Evolutionary conservation across 2,329 filamentous ascomycete species (phyloP).

Genomic region (Emergomyces africanus): DNA sequence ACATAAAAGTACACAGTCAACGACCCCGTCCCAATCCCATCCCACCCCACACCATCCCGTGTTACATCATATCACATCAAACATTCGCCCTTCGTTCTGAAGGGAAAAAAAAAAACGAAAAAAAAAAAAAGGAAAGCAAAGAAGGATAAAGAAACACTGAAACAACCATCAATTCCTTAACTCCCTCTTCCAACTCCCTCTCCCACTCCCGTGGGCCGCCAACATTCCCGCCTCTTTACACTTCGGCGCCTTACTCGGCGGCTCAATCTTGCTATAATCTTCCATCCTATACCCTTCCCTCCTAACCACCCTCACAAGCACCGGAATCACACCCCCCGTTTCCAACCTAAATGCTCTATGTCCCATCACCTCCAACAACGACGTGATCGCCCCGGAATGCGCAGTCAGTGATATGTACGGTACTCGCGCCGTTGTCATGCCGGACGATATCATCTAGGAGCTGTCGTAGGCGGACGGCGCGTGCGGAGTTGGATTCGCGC

Average conservation of each 20-base stretch:
- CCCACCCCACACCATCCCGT: not conserved
- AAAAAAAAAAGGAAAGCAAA: not conserved
- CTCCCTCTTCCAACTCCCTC: no score
- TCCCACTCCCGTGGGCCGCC: not conserved
- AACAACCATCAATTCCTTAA: not conserved
- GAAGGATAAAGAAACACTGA: not conserved
- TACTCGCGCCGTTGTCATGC: conserved; percentile 25
- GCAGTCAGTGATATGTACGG: conserved; percentile 43
- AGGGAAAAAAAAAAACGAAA: not conserved
- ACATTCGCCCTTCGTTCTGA: not conserved
- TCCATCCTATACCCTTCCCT: conserved; percentile 10
- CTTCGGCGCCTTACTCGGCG: conserved; percentile 18
- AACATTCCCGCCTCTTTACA: conserved; percentile 9
- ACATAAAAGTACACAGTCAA: not conserved
- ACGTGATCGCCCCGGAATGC: conserved; percentile 47
- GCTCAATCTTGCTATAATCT: conserved; percentile 13
- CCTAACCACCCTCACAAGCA: conserved; percentile 34
- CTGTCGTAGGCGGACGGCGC: conserved; percentile 33
- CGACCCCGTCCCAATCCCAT: not conserved
- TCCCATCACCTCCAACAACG: conserved; percentile 35
- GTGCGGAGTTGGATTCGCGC: conserved; percentile 37
- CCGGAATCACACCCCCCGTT: conserved; percentile 40
- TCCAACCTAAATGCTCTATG: conserved; percentile 36
- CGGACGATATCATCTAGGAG: conserved; percentile 44
- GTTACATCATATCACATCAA: not conserved